Base-by-base conservation (phyloP, 805 yeast species). In the Spathaspora hagerdaliae region DNA sequence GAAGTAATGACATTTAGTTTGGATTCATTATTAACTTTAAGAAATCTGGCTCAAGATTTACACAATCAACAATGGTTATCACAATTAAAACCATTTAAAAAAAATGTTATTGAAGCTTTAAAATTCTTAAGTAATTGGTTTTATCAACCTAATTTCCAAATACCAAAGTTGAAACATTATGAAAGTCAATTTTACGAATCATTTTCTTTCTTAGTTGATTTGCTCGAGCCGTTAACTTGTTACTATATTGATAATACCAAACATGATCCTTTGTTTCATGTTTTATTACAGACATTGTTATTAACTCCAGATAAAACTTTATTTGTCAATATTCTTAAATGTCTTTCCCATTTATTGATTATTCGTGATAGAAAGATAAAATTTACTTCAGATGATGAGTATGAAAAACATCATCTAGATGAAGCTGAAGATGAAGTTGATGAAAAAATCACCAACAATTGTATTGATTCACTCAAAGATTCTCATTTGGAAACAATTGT, bases 41-140 rank as follows among this genome's bases (percentile, higher is more conserved):
- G 98, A 58, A 94, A 94, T 63, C 67, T 87, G 39, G 79, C 87
- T 2, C 96, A 92, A 59, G 96, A 90, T 60, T 77, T 86, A 10
- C 85, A 78, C 38, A 86, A 88, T 56, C 94, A 96, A 36, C 89
- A 86, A 59, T 73, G 83, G 57, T 67, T 94, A 50, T 85, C 92
- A 1, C 71, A 77, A 54, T 69, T 75, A 46, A 63, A 67, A 15
- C 58, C 63, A 14, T 73, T 86, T 38, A 76, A 78, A 48, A 67
- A 65, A 39, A 73, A 65, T 42, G 56, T 82, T 6, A 61, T 76
- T 36, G 70, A 63, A 29, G 70, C 77, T 10, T 68, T 87, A 47
- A 68, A 63, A 48, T 61, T 67, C 42, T 59, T 71, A 45, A 52
- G 55, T 34, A 53, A 53, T 38, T 69, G 73, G 73, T 59, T 66